phyloP scores from a whole-genome alignment of 495 filamentous ascomycete genomes.

The Penicillium coffeae region DNA sequence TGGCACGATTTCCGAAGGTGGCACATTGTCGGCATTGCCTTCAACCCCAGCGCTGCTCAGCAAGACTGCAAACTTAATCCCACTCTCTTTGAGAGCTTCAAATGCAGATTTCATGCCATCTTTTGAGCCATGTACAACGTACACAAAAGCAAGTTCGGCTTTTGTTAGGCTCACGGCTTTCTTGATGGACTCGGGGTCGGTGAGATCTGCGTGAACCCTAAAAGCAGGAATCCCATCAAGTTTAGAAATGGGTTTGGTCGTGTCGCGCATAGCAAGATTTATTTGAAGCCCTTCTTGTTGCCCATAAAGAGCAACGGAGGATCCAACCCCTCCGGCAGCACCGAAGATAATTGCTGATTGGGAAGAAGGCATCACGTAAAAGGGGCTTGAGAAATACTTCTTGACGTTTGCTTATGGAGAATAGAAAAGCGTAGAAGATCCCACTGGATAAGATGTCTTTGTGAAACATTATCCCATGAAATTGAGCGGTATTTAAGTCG shows the following conservation, averaged over 20 bases:
- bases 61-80: constrained; percentile 14
- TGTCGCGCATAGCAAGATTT: constrained; percentile 12
- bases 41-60: constrained; percentile 15
- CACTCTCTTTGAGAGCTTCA: constrained; percentile 8
- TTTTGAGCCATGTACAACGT: constrained; percentile 2
- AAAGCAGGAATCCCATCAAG: not conserved
- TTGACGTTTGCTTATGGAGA: too few relatives aligned
- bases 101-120: constrained; percentile 8
- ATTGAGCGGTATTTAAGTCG: too few relatives aligned
- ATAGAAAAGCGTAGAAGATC: too few relatives aligned
- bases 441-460: too few relatives aligned
- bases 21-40: not conserved
- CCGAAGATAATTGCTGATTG: constrained; percentile 16
- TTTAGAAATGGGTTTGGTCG: constrained; percentile 7
- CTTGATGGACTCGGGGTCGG: constrained; percentile 6
- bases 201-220: constrained; percentile 15
- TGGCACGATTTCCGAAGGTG: constrained; percentile 6
- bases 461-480: too few relatives aligned
- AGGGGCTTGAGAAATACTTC: too few relatives aligned
- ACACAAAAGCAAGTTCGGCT: constrained; percentile 11
- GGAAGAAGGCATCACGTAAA: too few relatives aligned
- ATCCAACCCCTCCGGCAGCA: constrained; percentile 9
- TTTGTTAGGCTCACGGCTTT: constrained; percentile 7
- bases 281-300: constrained; percentile 8
- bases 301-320: constrained; percentile 6